Conservation (phyloP, 140 eudicot genomes). For the Bidens hawaiensis region DNA sequence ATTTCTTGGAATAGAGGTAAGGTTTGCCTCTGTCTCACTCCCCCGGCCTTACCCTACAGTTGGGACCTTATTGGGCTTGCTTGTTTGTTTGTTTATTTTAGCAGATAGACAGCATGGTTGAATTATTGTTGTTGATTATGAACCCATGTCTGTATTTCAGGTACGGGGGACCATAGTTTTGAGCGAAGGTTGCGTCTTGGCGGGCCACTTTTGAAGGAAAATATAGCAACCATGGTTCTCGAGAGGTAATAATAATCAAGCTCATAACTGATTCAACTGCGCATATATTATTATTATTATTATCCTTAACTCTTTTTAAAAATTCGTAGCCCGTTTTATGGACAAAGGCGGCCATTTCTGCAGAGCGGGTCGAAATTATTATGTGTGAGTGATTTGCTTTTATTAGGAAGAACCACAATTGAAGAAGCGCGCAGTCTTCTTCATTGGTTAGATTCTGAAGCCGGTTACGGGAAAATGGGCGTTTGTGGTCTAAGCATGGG, state of each 20-base stretch:
- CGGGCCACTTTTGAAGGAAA: slow-evolving; percentile 82
- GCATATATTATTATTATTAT: slow-evolving; percentile 5
- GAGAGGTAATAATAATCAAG: slow-evolving; percentile 68
- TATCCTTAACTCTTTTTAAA: slow-evolving; percentile 1
- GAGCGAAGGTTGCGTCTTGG: slow-evolving; percentile 94
- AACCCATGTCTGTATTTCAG: slow-evolving; percentile 30
- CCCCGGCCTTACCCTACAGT: no score
- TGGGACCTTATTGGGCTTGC: no score
- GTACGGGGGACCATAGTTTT: slow-evolving; percentile 95
- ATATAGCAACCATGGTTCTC: slow-evolving; percentile 94
- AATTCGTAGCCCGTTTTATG: slow-evolving; percentile 75
- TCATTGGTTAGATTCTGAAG: slow-evolving; percentile 77
- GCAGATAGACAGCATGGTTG: not conserved
- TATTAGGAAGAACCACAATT: slow-evolving; percentile 85
- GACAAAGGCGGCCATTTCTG: slow-evolving; percentile 78
- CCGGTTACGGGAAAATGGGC: slow-evolving; percentile 87
- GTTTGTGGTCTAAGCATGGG: slow-evolving; percentile 99
- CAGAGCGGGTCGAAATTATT: slow-evolving; percentile 84
- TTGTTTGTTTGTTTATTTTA: no score
- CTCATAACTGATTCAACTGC: not conserved
- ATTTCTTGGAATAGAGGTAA: no score
- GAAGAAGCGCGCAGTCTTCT: slow-evolving; percentile 92
- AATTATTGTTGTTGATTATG: not conserved
- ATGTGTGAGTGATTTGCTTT: slow-evolving; percentile 90
- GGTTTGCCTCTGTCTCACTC: no score